A percentile compares a stretch with the other conserved stretches of the same genome.
phyloP scores from a whole-genome alignment of 371 early-diverging fungal genomes.

The Mortierella sp. region DNA sequence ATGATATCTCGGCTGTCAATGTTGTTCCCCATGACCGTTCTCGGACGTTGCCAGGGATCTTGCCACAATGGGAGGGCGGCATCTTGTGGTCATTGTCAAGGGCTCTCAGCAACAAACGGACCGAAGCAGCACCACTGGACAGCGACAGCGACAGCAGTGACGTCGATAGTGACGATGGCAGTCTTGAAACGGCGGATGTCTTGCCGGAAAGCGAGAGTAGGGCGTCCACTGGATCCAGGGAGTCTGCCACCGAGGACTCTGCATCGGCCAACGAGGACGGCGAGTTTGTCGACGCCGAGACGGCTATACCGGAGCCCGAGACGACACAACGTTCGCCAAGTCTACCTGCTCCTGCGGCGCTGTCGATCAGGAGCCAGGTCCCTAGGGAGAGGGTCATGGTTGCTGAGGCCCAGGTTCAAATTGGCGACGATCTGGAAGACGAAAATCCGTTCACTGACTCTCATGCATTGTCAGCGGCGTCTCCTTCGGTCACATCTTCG shows the following conservation, averaged over 20 bases:
- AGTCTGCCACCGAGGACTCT: background rate
- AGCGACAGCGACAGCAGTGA: constrained; percentile 33
- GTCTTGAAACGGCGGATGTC: background rate
- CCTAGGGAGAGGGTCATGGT: constrained; percentile 33
- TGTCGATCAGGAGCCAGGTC: constrained; percentile 22
- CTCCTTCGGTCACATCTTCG: constrained; percentile 8
- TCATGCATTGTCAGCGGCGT: constrained; percentile 31
- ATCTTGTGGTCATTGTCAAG: constrained; percentile 42
- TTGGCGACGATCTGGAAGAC: constrained; percentile 45
- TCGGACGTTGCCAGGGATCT: constrained; percentile 40
- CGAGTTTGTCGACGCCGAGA: constrained; percentile 4
- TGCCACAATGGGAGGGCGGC: constrained; percentile 46
- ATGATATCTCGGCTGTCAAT: constrained; percentile 20
- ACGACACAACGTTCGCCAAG: background rate
- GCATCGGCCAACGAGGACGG: background rate
- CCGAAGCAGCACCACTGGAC: constrained; percentile 23
- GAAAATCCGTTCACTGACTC: constrained; percentile 53
- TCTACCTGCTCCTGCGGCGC: constrained; percentile 24
- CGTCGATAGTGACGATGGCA: constrained; percentile 5
- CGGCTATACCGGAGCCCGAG: background rate
- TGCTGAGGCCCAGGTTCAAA: constrained; percentile 50
- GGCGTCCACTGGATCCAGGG: background rate
- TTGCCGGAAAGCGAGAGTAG: background rate
- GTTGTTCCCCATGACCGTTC: constrained; percentile 40
- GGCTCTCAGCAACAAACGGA: constrained; percentile 35